These are phyloP conservation scores for Skeletonema menzelii DNA, from an alignment of 108 stramenopile species.

Conservation along the genomic window DNA sequence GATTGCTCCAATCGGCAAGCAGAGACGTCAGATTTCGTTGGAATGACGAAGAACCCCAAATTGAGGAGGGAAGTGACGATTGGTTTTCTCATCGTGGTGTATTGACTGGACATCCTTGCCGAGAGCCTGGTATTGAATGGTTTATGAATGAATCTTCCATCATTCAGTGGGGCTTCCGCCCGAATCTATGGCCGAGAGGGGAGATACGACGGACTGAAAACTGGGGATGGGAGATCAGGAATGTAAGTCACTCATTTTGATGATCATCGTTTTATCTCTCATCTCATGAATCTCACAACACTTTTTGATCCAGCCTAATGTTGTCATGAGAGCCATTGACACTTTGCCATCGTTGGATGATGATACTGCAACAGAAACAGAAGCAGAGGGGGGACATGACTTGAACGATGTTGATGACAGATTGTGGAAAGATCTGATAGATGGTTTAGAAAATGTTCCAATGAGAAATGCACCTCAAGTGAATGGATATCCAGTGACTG, in stretches of 20 bases:
- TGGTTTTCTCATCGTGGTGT: conserved; percentile 10
- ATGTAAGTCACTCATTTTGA: neutral
- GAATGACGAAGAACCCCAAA: neutral
- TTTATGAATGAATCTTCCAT: conserved; percentile 9
- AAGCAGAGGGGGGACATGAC: neutral
- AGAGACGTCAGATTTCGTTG: conserved; percentile 13
- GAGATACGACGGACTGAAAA: conserved; percentile 7
- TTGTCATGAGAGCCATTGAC: conserved; percentile 32
- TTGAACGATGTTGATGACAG: neutral
- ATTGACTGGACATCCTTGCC: conserved; percentile 21
- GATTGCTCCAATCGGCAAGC: conserved; percentile 16
- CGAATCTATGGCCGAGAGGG: conserved; percentile 29
- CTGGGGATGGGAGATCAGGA: conserved; percentile 37
- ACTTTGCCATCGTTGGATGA: conserved; percentile 1
- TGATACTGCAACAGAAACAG: neutral
- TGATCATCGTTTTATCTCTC: neutral
- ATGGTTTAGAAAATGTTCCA: conserved; percentile 23
- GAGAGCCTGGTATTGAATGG: conserved; percentile 36
- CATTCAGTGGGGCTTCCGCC: conserved; percentile 28
- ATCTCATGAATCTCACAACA: neutral
- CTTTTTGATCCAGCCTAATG: neutral
- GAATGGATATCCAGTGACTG: conserved; percentile 17
- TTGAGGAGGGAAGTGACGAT: neutral
- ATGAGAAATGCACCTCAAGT: conserved; percentile 5
- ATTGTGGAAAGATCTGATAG: conserved; percentile 31